These are phyloP conservation scores for Tripterygium wilfordii DNA, from an alignment of 177 flowering plant species.

Conservation along the genomic window DNA sequence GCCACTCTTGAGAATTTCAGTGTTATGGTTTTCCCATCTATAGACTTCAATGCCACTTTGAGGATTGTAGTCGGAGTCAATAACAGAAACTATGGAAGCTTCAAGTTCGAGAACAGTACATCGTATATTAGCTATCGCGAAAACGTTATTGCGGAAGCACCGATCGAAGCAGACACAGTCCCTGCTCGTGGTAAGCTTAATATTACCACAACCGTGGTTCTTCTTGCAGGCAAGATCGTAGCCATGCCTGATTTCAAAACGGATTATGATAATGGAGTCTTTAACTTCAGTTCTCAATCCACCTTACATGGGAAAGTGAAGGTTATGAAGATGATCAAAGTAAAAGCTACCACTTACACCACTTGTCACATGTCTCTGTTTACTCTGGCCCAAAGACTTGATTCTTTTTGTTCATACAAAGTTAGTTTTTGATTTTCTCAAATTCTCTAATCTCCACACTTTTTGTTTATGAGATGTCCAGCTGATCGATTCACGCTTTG, in stretches of 20 bases:
- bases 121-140: conserved; percentile 23
- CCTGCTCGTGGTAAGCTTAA: conserved; percentile 23
- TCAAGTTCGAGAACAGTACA: conserved; percentile 17
- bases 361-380: conserved; percentile 23
- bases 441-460: no score
- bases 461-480: no score
- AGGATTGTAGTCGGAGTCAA: conserved; percentile 15
- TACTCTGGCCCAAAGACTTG: background rate
- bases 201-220: conserved; percentile 13
- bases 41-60: conserved; percentile 17
- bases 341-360: conserved; percentile 17
- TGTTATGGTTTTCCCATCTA: conserved; percentile 3
- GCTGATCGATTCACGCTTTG: no score
- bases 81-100: conserved; percentile 35
- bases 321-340: conserved; percentile 20
- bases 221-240: conserved; percentile 14
- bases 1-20: conserved; percentile 16
- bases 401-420: conserved; percentile 16
- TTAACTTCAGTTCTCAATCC: conserved; percentile 25
- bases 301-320: conserved; percentile 24
- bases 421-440: no score
- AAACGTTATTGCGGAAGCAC: conserved; percentile 18
- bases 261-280: conserved; percentile 9
- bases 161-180: conserved; percentile 22
- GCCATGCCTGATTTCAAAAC: conserved; percentile 8